Conservation (phyloP, 2,329 filamentous ascomycete species). For the Gliomastix tumulicola region DNA sequence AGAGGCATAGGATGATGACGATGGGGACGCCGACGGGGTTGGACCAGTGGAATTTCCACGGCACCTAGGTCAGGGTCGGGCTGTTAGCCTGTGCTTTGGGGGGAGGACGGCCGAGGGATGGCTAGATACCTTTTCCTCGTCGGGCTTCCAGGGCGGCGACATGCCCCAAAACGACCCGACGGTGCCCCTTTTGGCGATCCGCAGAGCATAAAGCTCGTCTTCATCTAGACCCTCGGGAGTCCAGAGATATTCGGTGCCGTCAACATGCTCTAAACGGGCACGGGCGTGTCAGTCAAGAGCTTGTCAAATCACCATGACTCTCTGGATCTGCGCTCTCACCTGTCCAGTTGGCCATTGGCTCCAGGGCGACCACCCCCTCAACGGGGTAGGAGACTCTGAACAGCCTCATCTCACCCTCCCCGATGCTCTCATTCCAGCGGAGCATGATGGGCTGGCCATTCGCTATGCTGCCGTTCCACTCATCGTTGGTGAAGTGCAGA, state of each 20-base stretch:
- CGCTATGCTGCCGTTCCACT: slow-evolving; percentile 24
- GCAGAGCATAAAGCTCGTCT: slow-evolving; percentile 18
- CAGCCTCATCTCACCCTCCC: slow-evolving; percentile 15
- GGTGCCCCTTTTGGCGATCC: slow-evolving; percentile 14
- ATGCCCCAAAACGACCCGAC: slow-evolving; percentile 17
- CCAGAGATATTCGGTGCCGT: slow-evolving; percentile 16
- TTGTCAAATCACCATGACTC: no score
- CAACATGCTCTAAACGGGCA: no score
- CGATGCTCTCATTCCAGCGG: slow-evolving; percentile 20
- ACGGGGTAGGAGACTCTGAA: slow-evolving; percentile 21
- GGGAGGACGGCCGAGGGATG: no score
- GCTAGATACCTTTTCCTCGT: no score
- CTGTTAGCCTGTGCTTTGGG: no score
- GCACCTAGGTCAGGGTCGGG: slow-evolving; percentile 8
- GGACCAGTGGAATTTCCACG: slow-evolving; percentile 13
- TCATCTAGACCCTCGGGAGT: slow-evolving; percentile 16
- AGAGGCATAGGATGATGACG: slow-evolving; percentile 18
- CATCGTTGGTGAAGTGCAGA: slow-evolving; percentile 20
- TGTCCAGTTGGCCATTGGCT: slow-evolving; percentile 19
- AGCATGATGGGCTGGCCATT: slow-evolving; percentile 19
- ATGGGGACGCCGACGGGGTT: slow-evolving; percentile 20
- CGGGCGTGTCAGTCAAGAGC: no score
- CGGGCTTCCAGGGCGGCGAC: slow-evolving; percentile 23
- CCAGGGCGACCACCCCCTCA: slow-evolving; percentile 18
- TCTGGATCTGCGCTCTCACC: slow-evolving; percentile 17